Evolutionary conservation across 1,284 basidiomycete genomes (phyloP).

Genomic region (Moesziomyces aphidis): DNA sequence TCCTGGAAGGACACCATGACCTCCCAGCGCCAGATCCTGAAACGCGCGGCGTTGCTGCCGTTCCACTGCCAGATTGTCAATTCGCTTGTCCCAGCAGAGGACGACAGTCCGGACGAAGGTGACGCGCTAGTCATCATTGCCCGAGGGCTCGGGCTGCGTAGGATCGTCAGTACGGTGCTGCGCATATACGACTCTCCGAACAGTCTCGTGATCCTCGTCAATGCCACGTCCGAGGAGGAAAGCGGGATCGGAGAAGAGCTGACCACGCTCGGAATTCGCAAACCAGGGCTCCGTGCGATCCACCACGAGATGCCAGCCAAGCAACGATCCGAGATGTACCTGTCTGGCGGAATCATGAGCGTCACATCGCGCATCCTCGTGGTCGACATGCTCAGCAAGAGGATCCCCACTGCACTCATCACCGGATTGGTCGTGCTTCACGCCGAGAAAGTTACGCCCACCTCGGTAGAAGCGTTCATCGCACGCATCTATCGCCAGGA

Average conservation of each 20-base stretch:
- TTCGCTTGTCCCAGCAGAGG: constrained; percentile 55
- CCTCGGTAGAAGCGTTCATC: constrained; percentile 64
- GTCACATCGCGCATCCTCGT: constrained; percentile 94
- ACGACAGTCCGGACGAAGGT: constrained; percentile 57
- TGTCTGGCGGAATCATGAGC: constrained; percentile 77
- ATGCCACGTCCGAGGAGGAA: constrained; percentile 88
- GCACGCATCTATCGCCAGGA: constrained; percentile 60
- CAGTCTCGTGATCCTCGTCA: constrained; percentile 83
- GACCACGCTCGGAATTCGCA: constrained; percentile 87
- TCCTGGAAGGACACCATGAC: constrained; percentile 11
- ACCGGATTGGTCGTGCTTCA: constrained; percentile 94
- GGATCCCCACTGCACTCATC: constrained; percentile 85
- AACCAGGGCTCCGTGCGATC: constrained; percentile 84
- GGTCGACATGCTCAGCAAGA: constrained; percentile 89
- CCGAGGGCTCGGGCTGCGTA: constrained; percentile 60
- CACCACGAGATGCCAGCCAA: constrained; percentile 85
- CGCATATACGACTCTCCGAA: constrained; percentile 89
- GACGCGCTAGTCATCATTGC: constrained; percentile 71
- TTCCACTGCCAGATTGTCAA: constrained; percentile 61
- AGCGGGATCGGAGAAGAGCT: constrained; percentile 91
- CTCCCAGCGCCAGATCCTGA: constrained; percentile 20
- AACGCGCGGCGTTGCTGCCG: constrained; percentile 52
- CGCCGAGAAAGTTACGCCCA: constrained; percentile 86
- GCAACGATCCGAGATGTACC: constrained; percentile 75
- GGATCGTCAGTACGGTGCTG: constrained; percentile 61